These are phyloP conservation scores for Fistulifera pelliculosa DNA, from an alignment of 108 stramenopile genomes.

Conservation along the genomic window DNA sequence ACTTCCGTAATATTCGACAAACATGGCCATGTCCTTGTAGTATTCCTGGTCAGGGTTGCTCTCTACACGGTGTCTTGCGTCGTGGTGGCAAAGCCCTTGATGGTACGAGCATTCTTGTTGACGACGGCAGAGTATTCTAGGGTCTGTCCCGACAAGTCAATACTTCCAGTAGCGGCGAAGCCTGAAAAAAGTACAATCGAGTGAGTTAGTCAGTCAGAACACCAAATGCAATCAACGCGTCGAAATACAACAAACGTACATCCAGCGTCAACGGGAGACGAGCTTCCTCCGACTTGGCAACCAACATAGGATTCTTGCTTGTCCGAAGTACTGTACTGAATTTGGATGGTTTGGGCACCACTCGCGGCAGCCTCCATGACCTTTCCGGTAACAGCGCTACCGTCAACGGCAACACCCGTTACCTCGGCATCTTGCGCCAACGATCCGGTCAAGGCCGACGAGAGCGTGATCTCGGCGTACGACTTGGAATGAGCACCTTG, in stretches of 20 bases:
- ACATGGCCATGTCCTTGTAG: slow-evolving; percentile 44
- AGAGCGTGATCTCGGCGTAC: slow-evolving; percentile 38
- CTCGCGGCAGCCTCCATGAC: slow-evolving; percentile 18
- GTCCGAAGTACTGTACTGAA: slow-evolving; percentile 44
- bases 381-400: slow-evolving; percentile 29
- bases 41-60: slow-evolving; percentile 13
- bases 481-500: slow-evolving; percentile 63
- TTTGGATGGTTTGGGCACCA: slow-evolving; percentile 24
- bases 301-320: slow-evolving; percentile 36
- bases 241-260: slow-evolving; percentile 10
- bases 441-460: slow-evolving; percentile 17
- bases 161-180: slow-evolving; percentile 19
- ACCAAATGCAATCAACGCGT: not conserved
- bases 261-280: slow-evolving; percentile 18
- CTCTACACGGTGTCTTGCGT: slow-evolving; percentile 8
- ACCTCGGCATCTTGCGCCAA: slow-evolving; percentile 24
- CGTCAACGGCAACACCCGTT: slow-evolving; percentile 29
- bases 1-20: slow-evolving; percentile 55
- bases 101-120: slow-evolving; percentile 53
- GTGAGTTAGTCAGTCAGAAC: not conserved
- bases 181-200: slow-evolving; percentile 2
- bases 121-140: slow-evolving; percentile 31
- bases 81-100: slow-evolving; percentile 36
- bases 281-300: slow-evolving; percentile 60
- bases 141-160: slow-evolving; percentile 7